These are phyloP conservation scores for Colletotrichum siamense DNA, from an alignment of 2,329 filamentous ascomycete species.

Conservation along the genomic window DNA sequence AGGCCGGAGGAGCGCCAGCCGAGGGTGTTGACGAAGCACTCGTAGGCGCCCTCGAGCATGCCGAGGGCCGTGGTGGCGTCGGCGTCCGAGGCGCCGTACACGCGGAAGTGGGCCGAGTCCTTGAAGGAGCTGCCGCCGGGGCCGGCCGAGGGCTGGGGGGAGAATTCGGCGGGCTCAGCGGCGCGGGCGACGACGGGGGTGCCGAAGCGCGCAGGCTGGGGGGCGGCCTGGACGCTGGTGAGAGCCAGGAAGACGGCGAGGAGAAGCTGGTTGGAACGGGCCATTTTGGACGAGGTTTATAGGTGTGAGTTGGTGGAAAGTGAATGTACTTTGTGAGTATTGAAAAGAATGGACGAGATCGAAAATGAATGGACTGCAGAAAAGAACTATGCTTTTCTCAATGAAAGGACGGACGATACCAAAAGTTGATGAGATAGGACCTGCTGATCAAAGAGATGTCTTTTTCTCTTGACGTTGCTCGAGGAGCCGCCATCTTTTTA, in stretches of 20 bases:
- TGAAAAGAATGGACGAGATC: background rate
- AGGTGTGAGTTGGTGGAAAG: background rate
- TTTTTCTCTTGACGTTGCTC: background rate
- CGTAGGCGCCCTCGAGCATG: conserved; percentile 51
- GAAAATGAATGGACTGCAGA: background rate
- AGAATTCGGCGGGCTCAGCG: conserved; percentile 28
- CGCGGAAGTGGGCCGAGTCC: conserved; percentile 45
- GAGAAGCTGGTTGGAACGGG: conserved; percentile 3
- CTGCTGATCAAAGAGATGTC: background rate
- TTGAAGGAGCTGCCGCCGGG: conserved; percentile 35
- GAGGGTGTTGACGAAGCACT: conserved; percentile 42
- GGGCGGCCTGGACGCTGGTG: conserved; percentile 4
- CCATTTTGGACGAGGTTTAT: background rate
- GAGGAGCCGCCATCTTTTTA: background rate
- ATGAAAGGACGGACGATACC: background rate
- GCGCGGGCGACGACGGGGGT: conserved; percentile 42
- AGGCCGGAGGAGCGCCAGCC: conserved; percentile 44
- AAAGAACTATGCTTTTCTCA: background rate
- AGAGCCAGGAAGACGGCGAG: conserved; percentile 6
- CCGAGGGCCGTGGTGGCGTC: conserved; percentile 33
- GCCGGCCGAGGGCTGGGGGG: conserved; percentile 34
- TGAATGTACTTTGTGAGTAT: background rate
- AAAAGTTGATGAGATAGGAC: background rate
- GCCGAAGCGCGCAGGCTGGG: conserved; percentile 49
- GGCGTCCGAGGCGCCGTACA: conserved; percentile 32